Conservation (phyloP, 1,284 basidiomycete genomes). For the Grifola frondosa region DNA sequence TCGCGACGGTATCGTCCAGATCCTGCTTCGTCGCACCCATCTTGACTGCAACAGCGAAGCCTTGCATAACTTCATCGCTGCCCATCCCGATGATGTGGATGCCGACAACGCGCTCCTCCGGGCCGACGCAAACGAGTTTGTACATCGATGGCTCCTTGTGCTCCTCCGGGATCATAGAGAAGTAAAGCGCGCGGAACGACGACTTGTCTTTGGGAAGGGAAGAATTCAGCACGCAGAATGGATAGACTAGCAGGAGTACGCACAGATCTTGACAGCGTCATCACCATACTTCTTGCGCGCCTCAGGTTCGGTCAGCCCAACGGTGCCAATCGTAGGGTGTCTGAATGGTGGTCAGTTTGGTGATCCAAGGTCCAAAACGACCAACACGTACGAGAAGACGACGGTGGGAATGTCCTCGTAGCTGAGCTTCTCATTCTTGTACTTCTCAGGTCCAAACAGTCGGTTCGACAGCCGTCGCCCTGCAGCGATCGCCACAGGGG, state of each 20-base stretch:
- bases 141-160: conserved; percentile 93
- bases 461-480: conserved; percentile 88
- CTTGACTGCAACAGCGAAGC: conserved; percentile 93
- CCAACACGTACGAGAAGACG: conserved; percentile 80
- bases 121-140: conserved; percentile 86
- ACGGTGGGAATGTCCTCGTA: conserved; percentile 94
- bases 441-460: conserved; percentile 84
- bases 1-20: conserved; percentile 88
- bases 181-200: conserved; percentile 83
- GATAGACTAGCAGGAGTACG: conserved; percentile 29
- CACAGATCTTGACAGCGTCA: conserved; percentile 88
- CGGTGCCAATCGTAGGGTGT: conserved; percentile 90
- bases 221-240: conserved; percentile 1
- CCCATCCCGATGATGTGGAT: conserved; percentile 91
- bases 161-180: conserved; percentile 81
- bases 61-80: conserved; percentile 91
- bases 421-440: conserved; percentile 83
- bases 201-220: conserved; percentile 54
- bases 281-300: conserved; percentile 87
- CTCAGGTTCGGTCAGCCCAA: conserved; percentile 89
- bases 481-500: conserved; percentile 98
- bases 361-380: not conserved
- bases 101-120: conserved; percentile 93
- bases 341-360: conserved; percentile 36
- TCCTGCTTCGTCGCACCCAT: conserved; percentile 91